These are phyloP conservation scores for Acorus gramineus DNA, from an alignment of 106 monocot species.

Conservation along the genomic window DNA sequence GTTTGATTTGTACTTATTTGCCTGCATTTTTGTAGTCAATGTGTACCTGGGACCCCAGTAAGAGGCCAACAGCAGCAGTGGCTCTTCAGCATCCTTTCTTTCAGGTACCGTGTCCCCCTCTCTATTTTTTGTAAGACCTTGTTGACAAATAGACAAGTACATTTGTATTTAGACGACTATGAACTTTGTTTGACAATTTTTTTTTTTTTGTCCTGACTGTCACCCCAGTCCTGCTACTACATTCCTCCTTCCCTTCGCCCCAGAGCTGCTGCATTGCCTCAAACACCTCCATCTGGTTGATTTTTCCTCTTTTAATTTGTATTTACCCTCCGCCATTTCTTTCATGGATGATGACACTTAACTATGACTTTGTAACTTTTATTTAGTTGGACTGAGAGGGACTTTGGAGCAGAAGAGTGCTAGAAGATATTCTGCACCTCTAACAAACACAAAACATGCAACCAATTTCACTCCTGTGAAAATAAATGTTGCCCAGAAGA, in stretches of 20 bases:
- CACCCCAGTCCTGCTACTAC: constrained; percentile 32
- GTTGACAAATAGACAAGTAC: too few species aligned
- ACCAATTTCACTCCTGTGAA: constrained; percentile 19
- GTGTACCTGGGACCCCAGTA: constrained; percentile 44
- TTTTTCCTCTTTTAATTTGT: too few species aligned
- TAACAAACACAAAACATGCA: constrained; percentile 24
- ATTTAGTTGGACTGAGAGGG: constrained; percentile 20
- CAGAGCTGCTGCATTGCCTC: constrained; percentile 18
- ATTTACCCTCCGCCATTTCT: too few species aligned
- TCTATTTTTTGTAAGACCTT: neutral
- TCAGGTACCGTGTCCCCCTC: constrained; percentile 4
- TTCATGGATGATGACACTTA: too few species aligned
- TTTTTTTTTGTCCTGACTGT: neutral
- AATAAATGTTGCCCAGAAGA: constrained; percentile 15
- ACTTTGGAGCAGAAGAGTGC: constrained; percentile 18
- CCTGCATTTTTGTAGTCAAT: constrained; percentile 17
- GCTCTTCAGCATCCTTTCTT: constrained; percentile 43
- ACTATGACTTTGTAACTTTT: constrained; percentile 1
- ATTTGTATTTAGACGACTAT: too few species aligned
- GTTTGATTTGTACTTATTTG: neutral
- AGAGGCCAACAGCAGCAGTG: constrained; percentile 34
- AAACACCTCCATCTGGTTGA: constrained; percentile 45
- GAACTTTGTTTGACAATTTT: too few species aligned
- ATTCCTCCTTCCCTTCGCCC: constrained; percentile 40
- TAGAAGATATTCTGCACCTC: constrained; percentile 44